A percentile compares a stretch with the other conserved stretches of the same genome.
phyloP scores from a whole-genome alignment of 1,139 yeast genomes.

The Hyphopichia burtonii region DNA sequence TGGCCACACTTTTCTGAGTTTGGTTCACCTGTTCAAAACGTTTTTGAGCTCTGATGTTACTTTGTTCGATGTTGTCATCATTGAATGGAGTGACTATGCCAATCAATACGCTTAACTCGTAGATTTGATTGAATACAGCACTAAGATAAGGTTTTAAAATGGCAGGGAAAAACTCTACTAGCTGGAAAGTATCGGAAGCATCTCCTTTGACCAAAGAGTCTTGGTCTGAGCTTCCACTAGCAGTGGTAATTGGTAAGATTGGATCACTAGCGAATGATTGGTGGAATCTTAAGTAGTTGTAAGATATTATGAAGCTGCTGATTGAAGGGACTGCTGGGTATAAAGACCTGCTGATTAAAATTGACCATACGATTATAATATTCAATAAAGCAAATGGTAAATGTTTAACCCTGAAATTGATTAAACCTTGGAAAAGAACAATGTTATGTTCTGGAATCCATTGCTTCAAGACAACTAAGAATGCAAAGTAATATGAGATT shows the following conservation, averaged over 20 bases:
- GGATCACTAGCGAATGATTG: constrained; percentile 48
- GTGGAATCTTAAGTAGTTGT: constrained; percentile 74
- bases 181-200: constrained; percentile 85
- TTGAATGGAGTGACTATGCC: constrained; percentile 66
- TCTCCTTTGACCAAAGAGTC: constrained; percentile 61
- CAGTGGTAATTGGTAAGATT: constrained; percentile 36
- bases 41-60: constrained; percentile 69
- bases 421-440: constrained; percentile 58
- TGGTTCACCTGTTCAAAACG: constrained; percentile 46
- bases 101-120: constrained; percentile 52
- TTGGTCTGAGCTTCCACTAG: constrained; percentile 19
- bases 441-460: constrained; percentile 85
- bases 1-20: constrained; percentile 42
- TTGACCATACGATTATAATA: constrained; percentile 46
- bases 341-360: constrained; percentile 31
- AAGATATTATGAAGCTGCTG: constrained; percentile 66
- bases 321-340: constrained; percentile 67
- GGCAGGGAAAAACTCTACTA: constrained; percentile 79
- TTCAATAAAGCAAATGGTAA: constrained; percentile 63
- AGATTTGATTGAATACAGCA: constrained; percentile 53
- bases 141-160: constrained; percentile 50
- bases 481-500: constrained; percentile 67
- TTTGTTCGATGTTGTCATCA: constrained; percentile 67
- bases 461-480: constrained; percentile 84
- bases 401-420: constrained; percentile 71